Evolutionary conservation across 1,284 basidiomycete species (phyloP).

Genomic region (Ganoderma resinaceum): DNA sequence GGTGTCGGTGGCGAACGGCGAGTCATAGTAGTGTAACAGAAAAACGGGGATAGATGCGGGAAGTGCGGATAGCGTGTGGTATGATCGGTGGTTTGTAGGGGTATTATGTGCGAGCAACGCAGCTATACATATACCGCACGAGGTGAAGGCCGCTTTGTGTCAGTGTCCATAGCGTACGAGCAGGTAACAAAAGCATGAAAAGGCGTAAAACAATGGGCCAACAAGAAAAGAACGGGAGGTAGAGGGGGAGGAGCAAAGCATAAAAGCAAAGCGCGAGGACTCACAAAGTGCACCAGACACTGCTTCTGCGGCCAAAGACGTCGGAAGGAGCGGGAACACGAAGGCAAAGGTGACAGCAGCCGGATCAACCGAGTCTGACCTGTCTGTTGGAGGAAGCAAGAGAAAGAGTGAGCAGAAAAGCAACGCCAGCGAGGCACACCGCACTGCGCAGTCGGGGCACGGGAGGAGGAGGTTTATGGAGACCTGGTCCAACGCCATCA

Average conservation of each 20-base stretch:
- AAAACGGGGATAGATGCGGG: not conserved
- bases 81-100: slow-evolving; percentile 1
- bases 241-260: not conserved
- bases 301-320: slow-evolving; percentile 22
- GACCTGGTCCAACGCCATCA: slow-evolving; percentile 22
- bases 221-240: not conserved
- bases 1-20: slow-evolving; percentile 39
- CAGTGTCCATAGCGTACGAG: not conserved
- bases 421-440: slow-evolving; percentile 25
- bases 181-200: not conserved
- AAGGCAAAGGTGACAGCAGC: slow-evolving; percentile 26
- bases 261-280: slow-evolving; percentile 9
- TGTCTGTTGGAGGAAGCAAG: slow-evolving; percentile 23
- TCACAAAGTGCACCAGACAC: slow-evolving; percentile 30
- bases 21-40: slow-evolving; percentile 27
- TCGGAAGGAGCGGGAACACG: not conserved
- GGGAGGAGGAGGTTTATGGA: slow-evolving; percentile 20
- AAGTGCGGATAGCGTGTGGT: slow-evolving; percentile 12
- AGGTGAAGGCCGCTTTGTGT: not conserved
- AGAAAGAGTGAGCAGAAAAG: slow-evolving; percentile 20
- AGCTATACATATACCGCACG: slow-evolving; percentile 15
- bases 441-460: slow-evolving; percentile 11
- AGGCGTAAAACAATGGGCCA: not conserved
- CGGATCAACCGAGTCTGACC: slow-evolving; percentile 36
- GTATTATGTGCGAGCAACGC: slow-evolving; percentile 15